Base-by-base conservation (phyloP, 352 stramenopile species). In the Phytophthora sojae region DNA sequence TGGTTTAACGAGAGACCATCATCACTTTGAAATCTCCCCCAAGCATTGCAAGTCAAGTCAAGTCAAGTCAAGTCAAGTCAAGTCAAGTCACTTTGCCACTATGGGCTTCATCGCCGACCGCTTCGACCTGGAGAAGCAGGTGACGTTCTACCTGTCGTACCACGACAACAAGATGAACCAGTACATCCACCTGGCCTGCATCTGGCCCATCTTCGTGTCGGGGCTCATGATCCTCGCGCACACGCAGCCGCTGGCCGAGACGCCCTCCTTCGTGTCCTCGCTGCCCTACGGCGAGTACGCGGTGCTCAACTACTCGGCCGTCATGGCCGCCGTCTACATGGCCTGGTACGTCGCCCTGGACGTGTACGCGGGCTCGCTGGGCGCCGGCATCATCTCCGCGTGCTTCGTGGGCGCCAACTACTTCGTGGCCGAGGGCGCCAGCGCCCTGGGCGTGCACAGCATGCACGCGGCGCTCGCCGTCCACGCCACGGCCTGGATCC, bases 131-230 rank as follows among this genome's bases (percentile, higher is more conserved):
- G 89, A 96, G 75, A 93, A 94, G 69, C 88, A 96, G 56, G 67
- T 97, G 29, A 79, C 77, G 32, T 97, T 97, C 82, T 97, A 97
- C 77, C 69, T 93, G 44, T 93, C 86, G 26, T 97, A 97, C 80
- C 90, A 97, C 61, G 74, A 87, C 76, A 87, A 97, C 77, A 82
- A 80, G 54, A 70, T 86, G 52, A 97, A 97, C 79, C 81, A 95
- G 76, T 82, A 63, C 57, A 93, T 97, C 73, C 91, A 97, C 73
- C 76, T 97, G 50, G 59, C 72, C 32, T 97, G 88, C 72, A 95
- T 97, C 74, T 96, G 88, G 88, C 90, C 88, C 64, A 93, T 97
- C 64, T 84, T 97, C 52, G 80, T 93, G 54, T 94, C 91, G 29
- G 86, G 81, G 19, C 72, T 95, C 57, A 85, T 91, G 52, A 79